Evolutionary conservation across 495 filamentous ascomycete genomes (phyloP).

Genomic region (Xylaria acuta): DNA sequence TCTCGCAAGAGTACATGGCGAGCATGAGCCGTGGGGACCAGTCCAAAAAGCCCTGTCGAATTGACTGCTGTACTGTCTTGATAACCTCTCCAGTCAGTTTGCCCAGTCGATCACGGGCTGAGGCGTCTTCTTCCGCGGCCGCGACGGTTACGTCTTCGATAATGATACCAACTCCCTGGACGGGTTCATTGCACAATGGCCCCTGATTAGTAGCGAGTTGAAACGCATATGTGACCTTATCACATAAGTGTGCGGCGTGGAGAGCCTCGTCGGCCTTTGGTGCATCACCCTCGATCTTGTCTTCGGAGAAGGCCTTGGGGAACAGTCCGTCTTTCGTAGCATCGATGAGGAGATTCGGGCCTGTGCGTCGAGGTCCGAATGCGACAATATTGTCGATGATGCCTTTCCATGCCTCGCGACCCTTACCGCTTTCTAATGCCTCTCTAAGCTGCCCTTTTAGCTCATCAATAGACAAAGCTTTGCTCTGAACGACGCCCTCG

Average conservation of each 20-base stretch:
- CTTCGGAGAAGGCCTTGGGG: conserved; percentile 70
- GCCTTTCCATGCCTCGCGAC: conserved; percentile 77
- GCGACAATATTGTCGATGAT: conserved; percentile 82
- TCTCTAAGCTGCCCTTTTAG: conserved; percentile 74
- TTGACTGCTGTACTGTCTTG: conserved; percentile 82
- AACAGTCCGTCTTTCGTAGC: conserved; percentile 74
- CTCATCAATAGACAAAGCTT: conserved; percentile 70
- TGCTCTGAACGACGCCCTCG: conserved; percentile 54
- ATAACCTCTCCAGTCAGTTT: conserved; percentile 91
- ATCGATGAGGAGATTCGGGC: conserved; percentile 91
- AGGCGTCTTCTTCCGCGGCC: conserved; percentile 60
- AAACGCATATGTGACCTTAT: conserved; percentile 92
- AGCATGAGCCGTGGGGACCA: conserved; percentile 93
- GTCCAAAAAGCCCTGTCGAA: conserved; percentile 87
- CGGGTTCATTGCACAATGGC: conserved; percentile 89
- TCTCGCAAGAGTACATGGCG: conserved; percentile 98
- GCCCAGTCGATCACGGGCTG: conserved; percentile 70
- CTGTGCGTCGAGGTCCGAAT: conserved; percentile 85
- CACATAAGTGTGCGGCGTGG: conserved; percentile 75
- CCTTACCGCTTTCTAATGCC: conserved; percentile 67
- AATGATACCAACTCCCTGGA: conserved; percentile 92
- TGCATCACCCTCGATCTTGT: conserved; percentile 40
- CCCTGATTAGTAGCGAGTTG: conserved; percentile 90
- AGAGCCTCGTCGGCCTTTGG: conserved; percentile 58
- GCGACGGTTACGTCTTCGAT: conserved; percentile 77